These are phyloP conservation scores for Colletotrichum simmondsii DNA, from an alignment of 2,329 filamentous ascomycete species.

Conservation along the genomic window DNA sequence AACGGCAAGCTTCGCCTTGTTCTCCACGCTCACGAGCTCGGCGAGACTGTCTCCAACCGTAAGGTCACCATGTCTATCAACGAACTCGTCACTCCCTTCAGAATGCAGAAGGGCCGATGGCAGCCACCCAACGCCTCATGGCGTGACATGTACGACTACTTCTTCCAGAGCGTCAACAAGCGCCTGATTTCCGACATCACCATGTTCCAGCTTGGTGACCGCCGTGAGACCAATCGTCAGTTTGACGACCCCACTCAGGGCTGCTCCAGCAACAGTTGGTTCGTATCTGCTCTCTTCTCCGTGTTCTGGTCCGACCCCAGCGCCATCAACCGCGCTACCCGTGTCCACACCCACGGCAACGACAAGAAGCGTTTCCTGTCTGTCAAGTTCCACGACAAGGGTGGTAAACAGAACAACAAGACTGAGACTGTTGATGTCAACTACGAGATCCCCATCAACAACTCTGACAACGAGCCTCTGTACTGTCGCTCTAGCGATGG, in stretches of 20 bases:
- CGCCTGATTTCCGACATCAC: constrained; percentile 46
- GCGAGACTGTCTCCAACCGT: constrained; percentile 49
- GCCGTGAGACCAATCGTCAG: constrained; percentile 36
- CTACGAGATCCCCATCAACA: constrained; percentile 56
- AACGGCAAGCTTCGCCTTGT: constrained; percentile 57
- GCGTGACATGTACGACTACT: constrained; percentile 51
- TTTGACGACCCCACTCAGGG: constrained; percentile 58
- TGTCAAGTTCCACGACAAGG: constrained; percentile 56
- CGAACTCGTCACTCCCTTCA: constrained; percentile 52
- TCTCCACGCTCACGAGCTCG: constrained; percentile 47
- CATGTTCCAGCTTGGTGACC: constrained; percentile 40
- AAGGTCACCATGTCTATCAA: constrained; percentile 53
- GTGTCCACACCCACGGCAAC: constrained; percentile 38
- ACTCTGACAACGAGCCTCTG: constrained; percentile 52
- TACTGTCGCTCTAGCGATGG: constrained; percentile 54
- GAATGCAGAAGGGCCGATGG: constrained; percentile 45
- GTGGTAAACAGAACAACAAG: constrained; percentile 52
- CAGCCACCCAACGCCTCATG: constrained; percentile 52
- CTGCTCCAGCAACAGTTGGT: constrained; percentile 53
- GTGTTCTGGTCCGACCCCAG: constrained; percentile 56
- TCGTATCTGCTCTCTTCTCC: constrained; percentile 56
- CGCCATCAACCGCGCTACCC: constrained; percentile 51
- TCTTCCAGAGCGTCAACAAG: constrained; percentile 45
- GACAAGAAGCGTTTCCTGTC: constrained; percentile 42
- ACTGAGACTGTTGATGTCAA: constrained; percentile 53